Evolutionary conservation across 768 basidiomycete genomes (phyloP), one percentile per base, ranked within the genome.

Genomic region (Boletellus sp.): DNA sequence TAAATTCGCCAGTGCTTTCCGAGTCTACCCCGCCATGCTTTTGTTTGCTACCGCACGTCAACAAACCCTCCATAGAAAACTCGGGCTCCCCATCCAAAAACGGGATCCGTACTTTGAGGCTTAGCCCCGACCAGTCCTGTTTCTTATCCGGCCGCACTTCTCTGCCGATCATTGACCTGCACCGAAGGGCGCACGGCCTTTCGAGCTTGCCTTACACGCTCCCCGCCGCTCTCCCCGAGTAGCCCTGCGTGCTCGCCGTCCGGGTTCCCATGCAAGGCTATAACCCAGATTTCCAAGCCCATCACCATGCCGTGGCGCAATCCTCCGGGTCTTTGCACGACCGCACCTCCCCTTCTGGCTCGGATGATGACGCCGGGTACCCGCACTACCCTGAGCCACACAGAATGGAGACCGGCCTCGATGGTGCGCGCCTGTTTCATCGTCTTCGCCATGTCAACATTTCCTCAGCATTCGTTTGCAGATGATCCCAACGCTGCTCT

Each of bases 271-370:
- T 70, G 69, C 65, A 70, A 55, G 53, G 50, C 49, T 57, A 62
- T 54, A 54, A 59, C 53, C 50, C 55, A 38, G 53, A 55, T 35
- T n/a, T 46, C 48, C 50, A 55, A 35, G 59, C 54, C 11, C 53
- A 57, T 40, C 61, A 68, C 50, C 54, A 58, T 53, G 49, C 42
- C 41, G 53, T 66, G 44, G 50, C 69, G 50, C 68, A 68, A 35
- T 52, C 59, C 44, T 46, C 60, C 44, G 61, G 60, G 46, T 35
- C 62, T 43, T 59, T 69, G 52, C 62, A 77, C 48, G 77, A 77
- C 54, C 73, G 71, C 44, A 75, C 72, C 47, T 84, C 81, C 10
- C 70, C 74, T 59, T 76, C 80, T 7, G 77, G 74, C 50, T 82
- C 82, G 50, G 83, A 83, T 52, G 81, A 83, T 56, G 80, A 78